Evolutionary conservation across 2,329 filamentous ascomycete species (phyloP).

Genomic region (Cladosporium velox): DNA sequence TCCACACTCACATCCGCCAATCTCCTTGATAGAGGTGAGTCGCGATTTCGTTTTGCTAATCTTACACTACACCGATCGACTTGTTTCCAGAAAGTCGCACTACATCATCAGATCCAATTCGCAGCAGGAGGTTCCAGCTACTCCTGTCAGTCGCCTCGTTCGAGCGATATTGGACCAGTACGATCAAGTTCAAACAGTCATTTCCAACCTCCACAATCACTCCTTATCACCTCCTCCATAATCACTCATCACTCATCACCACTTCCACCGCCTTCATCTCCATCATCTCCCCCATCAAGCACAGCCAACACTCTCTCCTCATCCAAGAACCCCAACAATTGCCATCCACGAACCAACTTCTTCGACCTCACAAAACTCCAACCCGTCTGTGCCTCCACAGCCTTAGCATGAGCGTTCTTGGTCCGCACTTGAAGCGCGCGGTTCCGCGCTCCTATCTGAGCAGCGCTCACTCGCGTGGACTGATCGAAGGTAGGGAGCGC

Average conservation of each 20-base stretch:
- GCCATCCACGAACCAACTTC: constrained; percentile 29
- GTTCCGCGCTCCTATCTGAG: not conserved
- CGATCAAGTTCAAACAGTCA: not conserved
- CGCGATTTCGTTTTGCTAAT: not conserved
- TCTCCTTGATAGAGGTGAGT: not conserved
- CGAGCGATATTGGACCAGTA: not conserved
- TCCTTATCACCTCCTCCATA: not conserved
- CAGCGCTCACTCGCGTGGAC: not conserved
- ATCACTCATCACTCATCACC: too few species aligned
- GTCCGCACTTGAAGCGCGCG: not conserved
- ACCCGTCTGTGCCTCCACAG: constrained; percentile 25
- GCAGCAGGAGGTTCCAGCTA: too few species aligned
- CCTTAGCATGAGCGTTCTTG: constrained; percentile 26
- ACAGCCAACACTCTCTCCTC: constrained; percentile 28
- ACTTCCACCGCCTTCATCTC: not conserved
- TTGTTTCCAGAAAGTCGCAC: not conserved
- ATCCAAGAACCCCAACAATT: constrained; percentile 30
- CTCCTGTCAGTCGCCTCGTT: too few species aligned
- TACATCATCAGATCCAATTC: not conserved
- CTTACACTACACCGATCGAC: not conserved
- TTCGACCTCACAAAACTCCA: constrained; percentile 25
- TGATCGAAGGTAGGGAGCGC: not conserved
- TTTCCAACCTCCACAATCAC: not conserved
- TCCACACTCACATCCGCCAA: not conserved
- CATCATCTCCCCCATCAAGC: constrained; percentile 21